Evolutionary conservation across 352 stramenopile species (phyloP), one percentile per base, ranked within the genome.

Genomic region (Pythium aristosporum): DNA sequence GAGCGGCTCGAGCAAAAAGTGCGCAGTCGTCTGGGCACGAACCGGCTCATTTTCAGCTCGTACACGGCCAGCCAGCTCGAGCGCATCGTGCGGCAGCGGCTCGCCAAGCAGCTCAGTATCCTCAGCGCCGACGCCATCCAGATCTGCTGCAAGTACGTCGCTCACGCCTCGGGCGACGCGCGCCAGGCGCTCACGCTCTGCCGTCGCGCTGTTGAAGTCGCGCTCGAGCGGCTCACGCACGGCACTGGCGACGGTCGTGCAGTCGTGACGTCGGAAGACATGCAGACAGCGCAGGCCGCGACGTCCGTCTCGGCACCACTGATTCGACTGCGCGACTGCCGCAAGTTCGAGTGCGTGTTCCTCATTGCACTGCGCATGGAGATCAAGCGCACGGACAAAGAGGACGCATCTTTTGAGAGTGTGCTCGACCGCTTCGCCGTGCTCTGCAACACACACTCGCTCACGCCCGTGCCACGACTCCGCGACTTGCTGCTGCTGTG

Each of bases 281-380:
- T 91, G 43, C 72, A 88, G 21, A 54, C 71, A 11, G 81, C 76
- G 0, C 79, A 91, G 37, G 59, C 72, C 28, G 73, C 69, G 8
- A 76, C 86, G 49, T 85, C 77, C 1, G 65, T 85, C 23, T 91
- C 79, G 1, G 79, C 79, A 16, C 77, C 78, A 23, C 70, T 87
- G 57, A 75, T 73, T 32, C 77, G 82, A 18, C 68, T 91, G 36
- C 67, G 69, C 10, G 72, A 75, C 23, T 87, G 76, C 51, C 87
- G 80, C 52, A 87, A 87, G 49, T 89, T 91, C 56, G 82, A 91
- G 62, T 89, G 79, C 51, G 78, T 85, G 16, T 88, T 91, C 47
- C 65, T 91, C 6, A 68, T 91, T 36, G 82, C 82, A 21, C 64
- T 91, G 28, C 71, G 73, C 21, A 86, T 87, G 73, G 80, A 89